These are phyloP conservation scores for Nissolia schottii DNA, from an alignment of 306 rosid species.

Conservation along the genomic window DNA sequence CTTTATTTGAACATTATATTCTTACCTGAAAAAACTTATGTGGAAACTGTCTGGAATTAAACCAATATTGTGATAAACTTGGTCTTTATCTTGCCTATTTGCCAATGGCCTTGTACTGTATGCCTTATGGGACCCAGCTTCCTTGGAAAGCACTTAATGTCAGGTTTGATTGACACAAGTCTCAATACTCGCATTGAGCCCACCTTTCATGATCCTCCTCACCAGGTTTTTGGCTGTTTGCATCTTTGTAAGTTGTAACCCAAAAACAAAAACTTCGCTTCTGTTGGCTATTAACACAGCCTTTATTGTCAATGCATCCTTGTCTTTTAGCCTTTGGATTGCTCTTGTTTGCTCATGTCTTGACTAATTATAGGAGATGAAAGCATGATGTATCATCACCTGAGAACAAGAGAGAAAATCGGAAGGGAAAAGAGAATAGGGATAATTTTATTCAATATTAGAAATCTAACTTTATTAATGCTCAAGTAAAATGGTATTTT, in stretches of 20 bases:
- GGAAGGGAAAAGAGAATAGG: neutral
- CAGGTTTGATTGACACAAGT: neutral
- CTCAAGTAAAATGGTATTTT: too few relatives aligned
- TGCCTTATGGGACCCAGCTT: neutral
- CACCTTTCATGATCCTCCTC: neutral
- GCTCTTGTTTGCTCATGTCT: neutral
- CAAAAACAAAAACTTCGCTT: neutral
- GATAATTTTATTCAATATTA: neutral
- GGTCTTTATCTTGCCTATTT: neutral
- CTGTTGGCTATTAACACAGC: neutral
- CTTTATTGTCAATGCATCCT: neutral
- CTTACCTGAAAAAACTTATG: neutral
- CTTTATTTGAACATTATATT: neutral
- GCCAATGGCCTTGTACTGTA: neutral
- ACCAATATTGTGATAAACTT: neutral
- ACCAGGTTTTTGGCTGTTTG: neutral
- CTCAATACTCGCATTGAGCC: neutral
- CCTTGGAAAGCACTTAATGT: neutral
- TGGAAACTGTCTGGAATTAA: neutral
- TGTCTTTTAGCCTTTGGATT: neutral
- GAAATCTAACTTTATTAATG: neutral
- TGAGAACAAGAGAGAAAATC: neutral
- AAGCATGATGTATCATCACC: neutral
- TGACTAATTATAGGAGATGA: neutral
- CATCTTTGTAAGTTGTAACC: neutral